Percentiles rank a stretch among this genome's conserved stretches.
phyloP scores from a whole-genome alignment of 1,284 basidiomycete genomes.

The Laetiporus sulphureus region DNA sequence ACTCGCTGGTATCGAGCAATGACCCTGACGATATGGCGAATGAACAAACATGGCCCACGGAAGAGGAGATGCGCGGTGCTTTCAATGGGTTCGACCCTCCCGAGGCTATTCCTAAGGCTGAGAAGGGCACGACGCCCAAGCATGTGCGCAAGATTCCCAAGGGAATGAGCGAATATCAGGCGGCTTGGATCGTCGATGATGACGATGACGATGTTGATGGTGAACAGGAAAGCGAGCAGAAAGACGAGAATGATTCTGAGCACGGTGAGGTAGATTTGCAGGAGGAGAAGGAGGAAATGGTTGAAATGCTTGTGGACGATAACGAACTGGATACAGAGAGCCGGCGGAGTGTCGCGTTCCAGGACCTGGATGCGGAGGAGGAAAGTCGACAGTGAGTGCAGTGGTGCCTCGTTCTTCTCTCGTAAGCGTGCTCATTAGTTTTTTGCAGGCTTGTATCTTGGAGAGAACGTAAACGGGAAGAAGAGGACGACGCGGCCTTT shows the following conservation, averaged over 20 bases:
- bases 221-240: slow-evolving; percentile 36
- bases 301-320: slow-evolving; percentile 49
- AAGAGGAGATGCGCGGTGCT: slow-evolving; percentile 80
- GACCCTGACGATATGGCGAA: slow-evolving; percentile 85
- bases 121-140: slow-evolving; percentile 63
- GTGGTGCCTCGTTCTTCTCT: not conserved
- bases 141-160: slow-evolving; percentile 76
- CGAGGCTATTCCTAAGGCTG: slow-evolving; percentile 54
- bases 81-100: slow-evolving; percentile 24
- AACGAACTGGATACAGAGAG: slow-evolving; percentile 61
- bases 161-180: slow-evolving; percentile 91
- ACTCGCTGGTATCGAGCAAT: slow-evolving; percentile 87
- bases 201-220: slow-evolving; percentile 60
- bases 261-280: slow-evolving; percentile 38
- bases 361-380: slow-evolving; percentile 78
- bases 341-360: slow-evolving; percentile 50
- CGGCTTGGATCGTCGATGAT: slow-evolving; percentile 88
- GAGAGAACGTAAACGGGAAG: slow-evolving; percentile 61
- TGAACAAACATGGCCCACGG: slow-evolving; percentile 98
- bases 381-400: slow-evolving; percentile 72
- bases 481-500: slow-evolving; percentile 79
- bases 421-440: not conserved
- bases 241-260: slow-evolving; percentile 30
- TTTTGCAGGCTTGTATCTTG: slow-evolving; percentile 57
- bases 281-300: slow-evolving; percentile 62